These are phyloP conservation scores for Maudiozyma serrabonitensis DNA, from an alignment of 805 yeast species.

Conservation along the genomic window DNA sequence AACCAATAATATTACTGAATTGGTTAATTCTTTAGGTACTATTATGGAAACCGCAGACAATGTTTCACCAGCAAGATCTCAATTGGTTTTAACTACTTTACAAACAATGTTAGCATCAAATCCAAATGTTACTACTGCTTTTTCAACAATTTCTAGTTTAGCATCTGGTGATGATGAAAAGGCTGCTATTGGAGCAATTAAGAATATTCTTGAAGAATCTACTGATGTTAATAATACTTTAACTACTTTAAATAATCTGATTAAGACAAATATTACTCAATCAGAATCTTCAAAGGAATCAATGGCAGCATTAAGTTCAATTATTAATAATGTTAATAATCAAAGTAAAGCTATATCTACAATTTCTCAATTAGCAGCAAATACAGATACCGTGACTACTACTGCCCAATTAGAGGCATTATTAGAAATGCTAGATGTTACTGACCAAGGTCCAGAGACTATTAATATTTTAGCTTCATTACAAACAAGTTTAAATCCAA, in stretches of 20 bases:
- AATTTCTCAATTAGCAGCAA: conserved; percentile 14
- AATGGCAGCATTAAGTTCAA: conserved; percentile 12
- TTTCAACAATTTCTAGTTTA: conserved; percentile 9
- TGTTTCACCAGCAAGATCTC: conserved; percentile 10
- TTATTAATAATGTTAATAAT: conserved; percentile 13
- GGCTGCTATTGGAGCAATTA: conserved; percentile 15
- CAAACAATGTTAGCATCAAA: conserved; percentile 2
- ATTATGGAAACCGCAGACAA: conserved; percentile 10
- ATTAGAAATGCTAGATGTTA: conserved; percentile 12
- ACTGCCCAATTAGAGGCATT: conserved; percentile 17
- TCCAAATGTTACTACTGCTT: conserved; percentile 5
- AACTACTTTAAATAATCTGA: conserved; percentile 9
- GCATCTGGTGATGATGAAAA: conserved; percentile 8
- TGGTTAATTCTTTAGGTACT: conserved; percentile 12
- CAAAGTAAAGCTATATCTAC: conserved; percentile 12
- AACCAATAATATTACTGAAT: conserved; percentile 16
- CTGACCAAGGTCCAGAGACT: conserved; percentile 16
- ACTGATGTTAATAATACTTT: conserved; percentile 14
- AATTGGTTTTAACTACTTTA: conserved; percentile 12
- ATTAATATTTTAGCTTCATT: conserved; percentile 9
- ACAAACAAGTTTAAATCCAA: conserved; percentile 11
- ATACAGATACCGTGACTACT: conserved; percentile 14
- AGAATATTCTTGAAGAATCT: conserved; percentile 11
- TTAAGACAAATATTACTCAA: conserved; percentile 15
- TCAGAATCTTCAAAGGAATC: conserved; percentile 16